Conservation (phyloP, 306 rosid species). For the Casuarina equisetifolia region DNA sequence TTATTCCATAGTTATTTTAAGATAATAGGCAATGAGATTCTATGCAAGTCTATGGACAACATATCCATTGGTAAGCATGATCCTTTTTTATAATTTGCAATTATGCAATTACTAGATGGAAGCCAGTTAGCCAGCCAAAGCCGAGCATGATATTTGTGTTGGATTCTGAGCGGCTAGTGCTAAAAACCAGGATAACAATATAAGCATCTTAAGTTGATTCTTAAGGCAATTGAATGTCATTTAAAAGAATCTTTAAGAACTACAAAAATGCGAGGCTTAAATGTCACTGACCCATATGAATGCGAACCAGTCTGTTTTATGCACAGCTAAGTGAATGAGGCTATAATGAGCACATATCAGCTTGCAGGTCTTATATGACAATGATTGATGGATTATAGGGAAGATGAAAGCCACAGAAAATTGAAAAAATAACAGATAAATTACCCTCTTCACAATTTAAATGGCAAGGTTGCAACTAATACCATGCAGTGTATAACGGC, state of each 20-base stretch:
- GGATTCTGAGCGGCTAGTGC: conserved; percentile 12
- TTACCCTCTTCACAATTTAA: conserved; percentile 3
- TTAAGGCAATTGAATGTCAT: neutral
- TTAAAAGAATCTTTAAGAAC: neutral
- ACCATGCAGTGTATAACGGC: conserved; percentile 98
- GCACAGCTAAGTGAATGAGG: neutral
- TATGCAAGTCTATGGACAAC: neutral
- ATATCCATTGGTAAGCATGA: neutral
- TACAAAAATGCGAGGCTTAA: neutral
- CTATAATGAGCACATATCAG: neutral
- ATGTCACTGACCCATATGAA: neutral
- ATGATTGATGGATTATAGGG: neutral
- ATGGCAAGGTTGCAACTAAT: conserved; percentile 26
- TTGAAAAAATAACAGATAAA: neutral
- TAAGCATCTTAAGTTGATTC: conserved; percentile 8
- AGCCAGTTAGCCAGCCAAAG: neutral
- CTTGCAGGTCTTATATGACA: neutral
- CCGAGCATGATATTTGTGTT: neutral
- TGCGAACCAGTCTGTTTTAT: neutral
- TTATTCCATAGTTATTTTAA: conserved; percentile 5
- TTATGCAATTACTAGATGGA: neutral
- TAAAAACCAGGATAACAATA: conserved; percentile 5
- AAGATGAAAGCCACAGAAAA: conserved; percentile 8
- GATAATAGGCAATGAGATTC: conserved; percentile 15
- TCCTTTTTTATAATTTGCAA: neutral